Conservation (phyloP, 352 stramenopile genomes). For the Pythium brachiatum region DNA sequence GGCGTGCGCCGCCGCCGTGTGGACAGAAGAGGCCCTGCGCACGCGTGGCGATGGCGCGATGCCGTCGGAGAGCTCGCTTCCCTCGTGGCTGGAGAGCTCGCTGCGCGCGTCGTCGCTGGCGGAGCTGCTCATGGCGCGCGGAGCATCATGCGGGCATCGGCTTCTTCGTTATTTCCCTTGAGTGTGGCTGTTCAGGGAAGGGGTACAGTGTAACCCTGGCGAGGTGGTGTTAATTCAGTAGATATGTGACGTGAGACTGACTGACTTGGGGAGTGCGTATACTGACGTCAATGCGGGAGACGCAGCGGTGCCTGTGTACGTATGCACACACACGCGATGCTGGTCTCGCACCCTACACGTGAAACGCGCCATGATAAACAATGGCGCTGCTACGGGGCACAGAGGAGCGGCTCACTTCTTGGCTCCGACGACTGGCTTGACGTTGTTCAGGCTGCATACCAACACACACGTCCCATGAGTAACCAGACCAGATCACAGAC, state of each 20-base stretch:
- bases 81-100: not conserved
- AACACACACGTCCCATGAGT: slow-evolving; percentile 13
- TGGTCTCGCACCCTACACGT: not conserved
- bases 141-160: not conserved
- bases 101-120: not conserved
- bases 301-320: too few species aligned
- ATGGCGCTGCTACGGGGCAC: too few species aligned
- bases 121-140: not conserved
- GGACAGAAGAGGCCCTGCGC: slow-evolving; percentile 14
- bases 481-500: not conserved
- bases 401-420: slow-evolving; percentile 37
- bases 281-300: too few species aligned
- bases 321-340: too few species aligned
- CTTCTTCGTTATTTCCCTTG: not conserved
- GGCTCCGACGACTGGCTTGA: slow-evolving; percentile 64
- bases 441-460: slow-evolving; percentile 49
- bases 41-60: not conserved
- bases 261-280: too few species aligned
- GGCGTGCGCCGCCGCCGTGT: slow-evolving; percentile 13
- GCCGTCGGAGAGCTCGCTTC: not conserved
- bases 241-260: too few species aligned
- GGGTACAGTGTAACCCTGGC: not conserved
- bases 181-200: not conserved
- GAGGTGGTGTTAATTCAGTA: not conserved
- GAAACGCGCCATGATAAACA: not conserved